Base-by-base conservation (phyloP, 2,329 filamentous ascomycete species). In the Xylariaceae sp. region DNA sequence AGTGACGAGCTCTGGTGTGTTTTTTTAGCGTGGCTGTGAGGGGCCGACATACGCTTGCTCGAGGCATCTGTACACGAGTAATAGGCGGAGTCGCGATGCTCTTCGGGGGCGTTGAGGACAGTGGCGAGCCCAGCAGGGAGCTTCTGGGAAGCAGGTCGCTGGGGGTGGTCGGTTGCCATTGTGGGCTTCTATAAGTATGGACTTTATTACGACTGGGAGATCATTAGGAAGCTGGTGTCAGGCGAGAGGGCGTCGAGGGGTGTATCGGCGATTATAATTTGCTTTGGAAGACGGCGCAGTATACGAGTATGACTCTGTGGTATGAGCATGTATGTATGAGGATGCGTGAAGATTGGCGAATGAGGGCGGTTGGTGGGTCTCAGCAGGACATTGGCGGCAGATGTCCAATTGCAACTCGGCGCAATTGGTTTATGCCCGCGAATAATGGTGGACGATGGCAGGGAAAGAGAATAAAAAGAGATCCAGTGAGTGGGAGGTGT, bases 31-130 rank as follows among this genome's bases (percentile, higher is more conserved):
- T 28, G 22, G 22, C 22, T 28, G 22, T 28, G 22, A 28, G 22
- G 7, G 22, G 22, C 45, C 39, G 39, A 72, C 75, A 63, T 60
- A 80, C 77, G 77, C 65, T 80, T 80, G 65, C 75, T 79, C 10
- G 74, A 75, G 40, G 73, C 70, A 64, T 77, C 74, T 16, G 71
- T 73, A 55, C 71, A 73, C 10, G 77, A 80, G 53, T 72, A 79
- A 60, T 80, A 80, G 9, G 77, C 77, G 44, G 77, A 80, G 59
- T 80, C 77, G 50, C 77, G 71, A 56, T 78, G 71, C 22, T 77
- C 74, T 43, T 80, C 76, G 6, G 75, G 72, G 22, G 72, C 68
- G 60, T 81, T 80, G 34, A 81, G 66, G 6, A 81, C 75, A n/a
- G 74, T 75, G 13, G 76, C 76, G 55, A 81, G 65, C 42, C 75